Conservation (phyloP, 331 rosid species). For the Rhamnella rubrinervis region DNA sequence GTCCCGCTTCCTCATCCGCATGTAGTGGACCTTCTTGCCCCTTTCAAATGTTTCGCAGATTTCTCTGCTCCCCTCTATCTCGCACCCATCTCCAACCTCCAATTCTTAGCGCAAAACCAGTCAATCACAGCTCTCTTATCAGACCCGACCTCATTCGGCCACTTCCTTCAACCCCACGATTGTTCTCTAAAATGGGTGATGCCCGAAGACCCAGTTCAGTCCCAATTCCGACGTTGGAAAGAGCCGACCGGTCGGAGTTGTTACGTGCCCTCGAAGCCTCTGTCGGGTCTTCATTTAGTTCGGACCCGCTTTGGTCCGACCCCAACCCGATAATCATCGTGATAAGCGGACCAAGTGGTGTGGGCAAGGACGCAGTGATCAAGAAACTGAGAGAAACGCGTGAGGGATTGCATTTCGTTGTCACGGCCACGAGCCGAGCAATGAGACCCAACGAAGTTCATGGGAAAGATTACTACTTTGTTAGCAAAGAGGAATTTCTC, state of each 20-base stretch:
- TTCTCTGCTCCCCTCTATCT: constrained; percentile 31
- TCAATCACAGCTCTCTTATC: constrained; percentile 1
- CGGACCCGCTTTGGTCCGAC: constrained; percentile 51
- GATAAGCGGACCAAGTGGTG: constrained; percentile 93
- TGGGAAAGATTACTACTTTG: constrained; percentile 73
- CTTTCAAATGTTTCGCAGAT: constrained; percentile 45
- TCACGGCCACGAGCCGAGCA: constrained; percentile 74
- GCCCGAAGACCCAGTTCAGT: constrained; percentile 27
- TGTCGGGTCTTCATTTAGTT: constrained; percentile 56
- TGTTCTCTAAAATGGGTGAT: constrained; percentile 48
- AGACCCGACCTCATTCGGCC: constrained; percentile 8
- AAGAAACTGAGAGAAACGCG: constrained; percentile 52
- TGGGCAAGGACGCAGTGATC: constrained; percentile 87
- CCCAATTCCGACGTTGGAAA: constrained; percentile 44
- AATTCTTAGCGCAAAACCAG: constrained; percentile 11
- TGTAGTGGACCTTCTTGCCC: constrained; percentile 11
- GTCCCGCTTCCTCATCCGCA: constrained; percentile 17
- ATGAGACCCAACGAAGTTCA: constrained; percentile 63
- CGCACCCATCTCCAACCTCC: constrained; percentile 24
- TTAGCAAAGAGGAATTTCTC: constrained; percentile 67
- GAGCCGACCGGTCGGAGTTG: constrained; percentile 58
- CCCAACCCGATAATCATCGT: constrained; percentile 72
- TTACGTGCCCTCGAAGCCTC: constrained; percentile 83
- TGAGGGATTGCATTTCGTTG: constrained; percentile 64
- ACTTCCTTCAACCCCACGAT: constrained; percentile 19